Evolutionary conservation across 2,329 filamentous ascomycete species (phyloP), one percentile per base, ranked within the genome.

Genomic region (Epichloe sylvatica): DNA sequence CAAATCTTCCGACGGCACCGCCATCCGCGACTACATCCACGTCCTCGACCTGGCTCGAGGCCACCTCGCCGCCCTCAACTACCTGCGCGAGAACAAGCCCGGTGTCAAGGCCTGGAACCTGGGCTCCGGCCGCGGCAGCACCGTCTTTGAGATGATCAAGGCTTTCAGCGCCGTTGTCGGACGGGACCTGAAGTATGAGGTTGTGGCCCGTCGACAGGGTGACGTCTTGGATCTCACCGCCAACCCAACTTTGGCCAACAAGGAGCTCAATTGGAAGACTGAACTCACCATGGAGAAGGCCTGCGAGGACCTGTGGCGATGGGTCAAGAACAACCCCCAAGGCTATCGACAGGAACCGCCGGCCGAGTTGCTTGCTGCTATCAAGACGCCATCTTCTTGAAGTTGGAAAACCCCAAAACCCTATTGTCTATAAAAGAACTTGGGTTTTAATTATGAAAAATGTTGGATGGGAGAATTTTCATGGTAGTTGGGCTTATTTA

Each of bases 1-100:
- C 73, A 65, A 75, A 34, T 95, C 89, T 48, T 84, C 82, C 59
- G 90, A 96, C 65, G 90, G 90, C 56, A 96, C 90, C 48, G 87
- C 88, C 54, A 95, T 96, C 66, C 85, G 92, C 59, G 92, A 98
- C 72, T 98, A 98, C 76, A 96, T 98, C 68, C 90, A 96, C 74
- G 87, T 96, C 51, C 77, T 94, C 55, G 90, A 96, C 63, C 81
- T 96, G 23, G 86, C 90, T 43, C 78, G 78, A 54, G 90, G 90
- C 53, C 90, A 96, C 67, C 73, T 95, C 51, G 79, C 86, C 52
- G 92, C 94, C 21, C 83, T 98, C 58, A 89, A 92, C 71, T 87
- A 94, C 71, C 83, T 96, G 46, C 84, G 85, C 59, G 77, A 85
- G 56, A 73, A 91, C 58, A 78, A 88, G 60, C 91, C 92, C 17